These are phyloP conservation scores for Pelargonium australe DNA, from an alignment of 441 rosid species.

Conservation along the genomic window DNA sequence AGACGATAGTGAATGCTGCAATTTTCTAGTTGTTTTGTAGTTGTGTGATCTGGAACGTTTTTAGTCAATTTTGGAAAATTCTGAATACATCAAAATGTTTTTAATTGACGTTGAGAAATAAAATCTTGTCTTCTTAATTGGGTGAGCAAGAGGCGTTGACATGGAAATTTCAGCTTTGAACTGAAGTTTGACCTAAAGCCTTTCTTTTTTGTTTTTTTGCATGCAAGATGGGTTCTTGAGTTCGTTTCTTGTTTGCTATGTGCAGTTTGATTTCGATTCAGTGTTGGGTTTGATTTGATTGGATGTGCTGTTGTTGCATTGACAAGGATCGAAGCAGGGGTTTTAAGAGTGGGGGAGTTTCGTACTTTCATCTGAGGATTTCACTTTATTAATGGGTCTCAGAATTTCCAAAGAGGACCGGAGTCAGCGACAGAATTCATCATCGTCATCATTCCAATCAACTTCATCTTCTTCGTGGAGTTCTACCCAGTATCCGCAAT, in stretches of 20 bases:
- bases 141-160: neutral
- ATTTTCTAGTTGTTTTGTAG: too few species aligned
- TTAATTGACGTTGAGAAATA: too few species aligned
- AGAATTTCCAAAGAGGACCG: conserved; percentile 44
- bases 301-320: neutral
- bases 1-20: too few species aligned
- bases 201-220: neutral
- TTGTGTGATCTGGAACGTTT: too few species aligned
- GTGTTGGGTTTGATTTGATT: conserved; percentile 16
- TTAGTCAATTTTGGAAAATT: too few species aligned
- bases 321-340: conserved; percentile 1
- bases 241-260: conserved; percentile 7
- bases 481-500: conserved; percentile 38
- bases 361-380: conserved; percentile 19
- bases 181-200: neutral
- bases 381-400: conserved; percentile 53
- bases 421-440: conserved; percentile 42
- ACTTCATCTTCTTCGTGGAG: conserved; percentile 45
- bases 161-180: neutral
- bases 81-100: too few species aligned
- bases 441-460: conserved; percentile 20
- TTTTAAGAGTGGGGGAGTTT: conserved; percentile 12
- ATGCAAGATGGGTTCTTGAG: neutral
- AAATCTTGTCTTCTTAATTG: too few species aligned
- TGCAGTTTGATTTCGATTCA: conserved; percentile 18